phyloP scores from a whole-genome alignment of 768 basidiomycete species.

The Brasilioporus rufonigricans region DNA sequence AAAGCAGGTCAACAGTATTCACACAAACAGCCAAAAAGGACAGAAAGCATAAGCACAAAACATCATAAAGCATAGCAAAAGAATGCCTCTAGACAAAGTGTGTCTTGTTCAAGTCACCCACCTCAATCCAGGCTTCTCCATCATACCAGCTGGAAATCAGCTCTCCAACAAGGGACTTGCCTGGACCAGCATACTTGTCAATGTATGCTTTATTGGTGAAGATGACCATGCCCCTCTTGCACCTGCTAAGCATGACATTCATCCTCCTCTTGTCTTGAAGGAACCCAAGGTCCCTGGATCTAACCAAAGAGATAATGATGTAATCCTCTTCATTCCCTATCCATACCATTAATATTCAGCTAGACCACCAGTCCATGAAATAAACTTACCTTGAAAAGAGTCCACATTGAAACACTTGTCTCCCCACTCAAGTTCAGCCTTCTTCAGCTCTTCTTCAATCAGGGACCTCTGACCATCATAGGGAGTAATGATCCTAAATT shows the following conservation, averaged over 20 bases:
- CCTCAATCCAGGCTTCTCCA: constrained; percentile 36
- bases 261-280: constrained; percentile 61
- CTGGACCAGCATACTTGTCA: constrained; percentile 48
- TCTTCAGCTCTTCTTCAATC: constrained; percentile 57
- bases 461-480: constrained; percentile 69
- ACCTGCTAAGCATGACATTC: constrained; percentile 88
- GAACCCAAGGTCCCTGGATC: constrained; percentile 65
- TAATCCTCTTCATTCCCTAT: constrained; percentile 82
- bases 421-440: constrained; percentile 50
- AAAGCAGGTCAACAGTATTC: constrained; percentile 18
- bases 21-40: constrained; percentile 1
- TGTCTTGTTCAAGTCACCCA: constrained; percentile 27
- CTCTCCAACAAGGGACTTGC: constrained; percentile 42
- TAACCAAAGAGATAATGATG: constrained; percentile 70
- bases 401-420: constrained; percentile 79
- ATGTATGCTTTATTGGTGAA: constrained; percentile 63
- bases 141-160: constrained; percentile 33
- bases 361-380: not conserved
- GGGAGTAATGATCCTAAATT: constrained; percentile 72
- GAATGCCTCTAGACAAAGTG: constrained; percentile 14
- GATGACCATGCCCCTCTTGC: constrained; percentile 77
- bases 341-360: not conserved
- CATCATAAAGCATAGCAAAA: constrained; percentile 1
- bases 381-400: constrained; percentile 67
- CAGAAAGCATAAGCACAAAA: not conserved